Evolutionary conservation across 2,329 filamentous ascomycete species (phyloP).

Genomic region (Leptographium galeiforme): DNA sequence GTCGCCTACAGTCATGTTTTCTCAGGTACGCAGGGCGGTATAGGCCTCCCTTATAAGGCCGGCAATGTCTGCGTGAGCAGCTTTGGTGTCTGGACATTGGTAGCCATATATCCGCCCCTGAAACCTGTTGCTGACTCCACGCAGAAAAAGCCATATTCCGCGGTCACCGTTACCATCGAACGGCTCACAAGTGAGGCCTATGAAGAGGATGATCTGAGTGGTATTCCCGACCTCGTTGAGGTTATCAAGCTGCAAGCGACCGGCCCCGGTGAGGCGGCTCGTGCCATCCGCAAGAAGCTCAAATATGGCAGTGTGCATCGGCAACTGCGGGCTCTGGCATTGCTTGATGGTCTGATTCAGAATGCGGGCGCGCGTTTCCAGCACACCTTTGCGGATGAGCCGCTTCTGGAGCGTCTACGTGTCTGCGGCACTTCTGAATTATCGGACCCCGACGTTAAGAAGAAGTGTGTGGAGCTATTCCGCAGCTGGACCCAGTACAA

Average conservation of each 20-base stretch:
- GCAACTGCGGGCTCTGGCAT: constrained; percentile 74
- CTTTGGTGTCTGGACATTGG: too few species aligned
- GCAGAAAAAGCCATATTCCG: constrained; percentile 78
- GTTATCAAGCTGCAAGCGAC: constrained; percentile 80
- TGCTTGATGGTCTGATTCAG: constrained; percentile 86
- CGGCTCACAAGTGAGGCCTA: constrained; percentile 79
- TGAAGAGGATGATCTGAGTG: constrained; percentile 81
- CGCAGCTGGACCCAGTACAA: constrained; percentile 82
- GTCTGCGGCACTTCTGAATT: constrained; percentile 76
- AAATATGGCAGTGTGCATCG: constrained; percentile 95
- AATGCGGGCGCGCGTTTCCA: constrained; percentile 86
- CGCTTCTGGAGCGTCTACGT: constrained; percentile 77
- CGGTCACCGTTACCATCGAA: constrained; percentile 86
- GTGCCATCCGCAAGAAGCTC: constrained; percentile 92
- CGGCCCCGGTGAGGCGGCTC: constrained; percentile 77
- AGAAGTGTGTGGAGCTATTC: constrained; percentile 80
- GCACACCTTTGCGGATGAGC: constrained; percentile 77
- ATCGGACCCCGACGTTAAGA: constrained; percentile 72
- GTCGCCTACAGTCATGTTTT: constrained; percentile 1
- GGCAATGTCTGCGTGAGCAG: background rate
- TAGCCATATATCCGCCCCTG: background rate
- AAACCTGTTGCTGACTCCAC: background rate
- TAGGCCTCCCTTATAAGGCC: background rate
- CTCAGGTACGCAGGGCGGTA: background rate
- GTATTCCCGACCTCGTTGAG: constrained; percentile 88